Conservation (phyloP, 2,329 filamentous ascomycete species). For the Esteya vermicola region DNA sequence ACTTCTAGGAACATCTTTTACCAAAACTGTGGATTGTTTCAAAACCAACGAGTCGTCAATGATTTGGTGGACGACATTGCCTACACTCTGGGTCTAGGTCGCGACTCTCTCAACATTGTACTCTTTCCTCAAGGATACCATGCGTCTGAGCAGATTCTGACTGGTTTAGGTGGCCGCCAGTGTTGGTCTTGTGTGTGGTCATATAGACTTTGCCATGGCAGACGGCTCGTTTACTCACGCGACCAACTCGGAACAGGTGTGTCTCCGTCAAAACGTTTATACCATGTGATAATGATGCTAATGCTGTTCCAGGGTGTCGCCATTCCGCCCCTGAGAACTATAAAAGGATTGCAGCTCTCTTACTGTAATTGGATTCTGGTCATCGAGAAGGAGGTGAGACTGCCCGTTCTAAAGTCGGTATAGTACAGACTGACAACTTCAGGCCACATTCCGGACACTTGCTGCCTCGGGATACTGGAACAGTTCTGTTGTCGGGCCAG, state of each 20-base stretch:
- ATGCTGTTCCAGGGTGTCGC: slow-evolving; percentile 37
- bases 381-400: slow-evolving; percentile 60
- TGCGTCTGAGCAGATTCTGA: neutral
- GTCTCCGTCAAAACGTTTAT: neutral
- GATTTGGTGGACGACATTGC: slow-evolving; percentile 61
- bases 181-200: slow-evolving; percentile 57
- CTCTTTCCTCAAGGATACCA: neutral
- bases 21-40: slow-evolving; percentile 58
- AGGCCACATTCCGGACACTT: slow-evolving; percentile 65
- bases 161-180: slow-evolving; percentile 50
- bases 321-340: slow-evolving; percentile 38
- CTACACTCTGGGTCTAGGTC: slow-evolving; percentile 48
- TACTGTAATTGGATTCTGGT: slow-evolving; percentile 51
- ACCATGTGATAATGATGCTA: too few relatives aligned
- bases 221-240: slow-evolving; percentile 12
- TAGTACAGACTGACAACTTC: slow-evolving; percentile 12
- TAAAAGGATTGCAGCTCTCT: slow-evolving; percentile 34
- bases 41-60: slow-evolving; percentile 54
- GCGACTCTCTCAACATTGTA: slow-evolving; percentile 58
- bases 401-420: neutral
- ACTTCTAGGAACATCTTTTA: slow-evolving; percentile 66
- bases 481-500: slow-evolving; percentile 31
- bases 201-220: slow-evolving; percentile 25
- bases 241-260: slow-evolving; percentile 3
- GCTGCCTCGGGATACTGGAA: slow-evolving; percentile 41